Percentiles rank a stretch among this genome's conserved stretches.
Evolutionary conservation across 1,284 basidiomycete species (phyloP).

Genomic region (Coriolopsis trogii): DNA sequence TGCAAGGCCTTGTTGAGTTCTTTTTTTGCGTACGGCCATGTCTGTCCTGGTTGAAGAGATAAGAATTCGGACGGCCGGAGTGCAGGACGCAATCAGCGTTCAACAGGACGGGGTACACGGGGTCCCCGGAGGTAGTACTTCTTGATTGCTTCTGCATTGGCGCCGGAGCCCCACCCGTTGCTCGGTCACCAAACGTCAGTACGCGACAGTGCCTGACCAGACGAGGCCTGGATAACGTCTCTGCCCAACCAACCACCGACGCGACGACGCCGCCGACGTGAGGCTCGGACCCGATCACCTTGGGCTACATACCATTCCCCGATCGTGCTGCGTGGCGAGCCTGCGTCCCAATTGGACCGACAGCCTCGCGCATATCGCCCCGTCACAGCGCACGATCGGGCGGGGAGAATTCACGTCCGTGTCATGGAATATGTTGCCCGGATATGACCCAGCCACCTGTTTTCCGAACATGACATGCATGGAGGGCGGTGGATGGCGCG

Average conservation of each 20-base stretch:
- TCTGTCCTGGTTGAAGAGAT: conserved; percentile 7
- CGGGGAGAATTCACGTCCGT: too few relatives aligned
- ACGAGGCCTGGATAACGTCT: background rate
- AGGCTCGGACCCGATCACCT: too few relatives aligned
- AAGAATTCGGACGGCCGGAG: background rate
- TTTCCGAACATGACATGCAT: too few relatives aligned
- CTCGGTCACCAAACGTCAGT: conserved; percentile 18
- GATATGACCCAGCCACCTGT: too few relatives aligned
- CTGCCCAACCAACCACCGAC: background rate
- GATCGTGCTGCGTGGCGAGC: too few relatives aligned
- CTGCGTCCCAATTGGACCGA: too few relatives aligned
- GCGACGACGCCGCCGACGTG: too few relatives aligned
- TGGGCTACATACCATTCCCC: too few relatives aligned
- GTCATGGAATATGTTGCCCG: too few relatives aligned
- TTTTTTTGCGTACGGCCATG: conserved; percentile 9
- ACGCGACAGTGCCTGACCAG: too few relatives aligned
- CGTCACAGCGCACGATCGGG: background rate
- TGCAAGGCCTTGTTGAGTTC: conserved; percentile 2
- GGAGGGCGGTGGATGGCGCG: background rate
- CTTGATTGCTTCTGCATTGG: background rate
- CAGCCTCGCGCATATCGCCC: background rate
- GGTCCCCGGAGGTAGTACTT: conserved; percentile 1
- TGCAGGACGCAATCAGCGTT: background rate
- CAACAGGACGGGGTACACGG: background rate
- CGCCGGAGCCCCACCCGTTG: conserved; percentile 5